These are phyloP conservation scores for Paramecium biaurelia DNA, from an alignment of 73 alveolate genomes.

Conservation along the genomic window DNA sequence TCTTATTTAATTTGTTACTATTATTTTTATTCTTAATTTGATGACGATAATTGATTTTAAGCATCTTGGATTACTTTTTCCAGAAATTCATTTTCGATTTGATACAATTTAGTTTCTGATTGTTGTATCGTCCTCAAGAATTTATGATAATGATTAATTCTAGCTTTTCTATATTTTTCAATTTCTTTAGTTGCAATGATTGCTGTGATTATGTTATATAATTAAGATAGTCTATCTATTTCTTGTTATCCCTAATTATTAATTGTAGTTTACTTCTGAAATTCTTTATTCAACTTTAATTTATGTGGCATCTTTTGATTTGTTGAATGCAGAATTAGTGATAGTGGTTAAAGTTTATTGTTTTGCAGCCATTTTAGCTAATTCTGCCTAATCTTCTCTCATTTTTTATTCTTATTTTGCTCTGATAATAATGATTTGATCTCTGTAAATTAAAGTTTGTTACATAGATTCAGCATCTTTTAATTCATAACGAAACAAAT, in stretches of 20 bases:
- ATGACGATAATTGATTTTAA: not conserved
- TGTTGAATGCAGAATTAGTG: slow-evolving; percentile 38
- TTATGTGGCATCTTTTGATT: not conserved
- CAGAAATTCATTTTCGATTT: not conserved
- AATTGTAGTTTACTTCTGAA: not conserved
- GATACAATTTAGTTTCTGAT: not conserved
- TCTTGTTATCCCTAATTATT: slow-evolving; percentile 8
- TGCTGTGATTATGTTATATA: not conserved
- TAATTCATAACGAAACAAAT: not conserved
- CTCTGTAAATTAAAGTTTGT: not conserved
- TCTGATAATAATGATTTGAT: not conserved
- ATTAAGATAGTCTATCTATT: not conserved
- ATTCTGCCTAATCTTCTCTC: slow-evolving; percentile 36
- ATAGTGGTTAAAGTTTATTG: slow-evolving; percentile 38
- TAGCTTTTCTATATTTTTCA: not conserved
- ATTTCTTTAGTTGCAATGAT: slow-evolving; percentile 28
- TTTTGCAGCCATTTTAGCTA: slow-evolving; percentile 17
- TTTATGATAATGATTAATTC: slow-evolving; percentile 5
- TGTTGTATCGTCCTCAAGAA: not conserved
- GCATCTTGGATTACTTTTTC: not conserved
- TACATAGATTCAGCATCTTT: slow-evolving; percentile 22
- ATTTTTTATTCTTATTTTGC: slow-evolving; percentile 15
- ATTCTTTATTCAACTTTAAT: slow-evolving; percentile 13
- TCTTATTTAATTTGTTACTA: not conserved
- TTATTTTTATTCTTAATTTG: not conserved